A percentile compares a stretch with the other conserved stretches of the same genome.
Evolutionary conservation across 164 flowering plant genomes (phyloP).

Genomic region (Stephania yunnanensis): DNA sequence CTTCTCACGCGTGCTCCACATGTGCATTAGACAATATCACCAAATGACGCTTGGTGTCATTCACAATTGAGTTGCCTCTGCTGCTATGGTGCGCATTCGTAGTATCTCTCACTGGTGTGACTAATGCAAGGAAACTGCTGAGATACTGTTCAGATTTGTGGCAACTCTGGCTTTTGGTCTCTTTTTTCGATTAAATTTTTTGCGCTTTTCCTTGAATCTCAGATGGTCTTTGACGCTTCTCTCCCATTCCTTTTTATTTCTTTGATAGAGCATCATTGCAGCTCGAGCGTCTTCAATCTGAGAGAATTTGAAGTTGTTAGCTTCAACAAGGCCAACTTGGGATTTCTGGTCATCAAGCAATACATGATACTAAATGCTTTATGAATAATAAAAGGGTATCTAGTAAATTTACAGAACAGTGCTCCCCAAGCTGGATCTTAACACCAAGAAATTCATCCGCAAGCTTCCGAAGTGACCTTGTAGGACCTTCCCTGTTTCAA

Average conservation of each 20-base stretch:
- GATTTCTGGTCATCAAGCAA: neutral
- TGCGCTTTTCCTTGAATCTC: constrained; percentile 40
- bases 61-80: constrained; percentile 1
- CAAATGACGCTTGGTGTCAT: neutral
- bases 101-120: neutral
- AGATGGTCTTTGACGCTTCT: constrained; percentile 39
- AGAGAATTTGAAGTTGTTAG: constrained; percentile 9
- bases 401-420: constrained; percentile 66
- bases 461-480: constrained; percentile 64
- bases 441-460: constrained; percentile 69
- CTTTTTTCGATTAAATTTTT: constrained; percentile 40
- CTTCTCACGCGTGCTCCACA: neutral
- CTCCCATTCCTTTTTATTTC: constrained; percentile 67
- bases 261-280: constrained; percentile 79
- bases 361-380: neutral
- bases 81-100: neutral
- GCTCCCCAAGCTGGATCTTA: constrained; percentile 81
- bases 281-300: constrained; percentile 91
- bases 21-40: neutral
- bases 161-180: constrained; percentile 5
- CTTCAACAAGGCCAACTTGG: neutral
- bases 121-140: neutral
- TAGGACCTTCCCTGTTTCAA: constrained; percentile 52
- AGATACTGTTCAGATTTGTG: neutral
- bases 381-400: neutral